Evolutionary conservation across 1,284 basidiomycete genomes (phyloP), one percentile per base, ranked within the genome.

Genomic region (Ceratobasidium sp.): DNA sequence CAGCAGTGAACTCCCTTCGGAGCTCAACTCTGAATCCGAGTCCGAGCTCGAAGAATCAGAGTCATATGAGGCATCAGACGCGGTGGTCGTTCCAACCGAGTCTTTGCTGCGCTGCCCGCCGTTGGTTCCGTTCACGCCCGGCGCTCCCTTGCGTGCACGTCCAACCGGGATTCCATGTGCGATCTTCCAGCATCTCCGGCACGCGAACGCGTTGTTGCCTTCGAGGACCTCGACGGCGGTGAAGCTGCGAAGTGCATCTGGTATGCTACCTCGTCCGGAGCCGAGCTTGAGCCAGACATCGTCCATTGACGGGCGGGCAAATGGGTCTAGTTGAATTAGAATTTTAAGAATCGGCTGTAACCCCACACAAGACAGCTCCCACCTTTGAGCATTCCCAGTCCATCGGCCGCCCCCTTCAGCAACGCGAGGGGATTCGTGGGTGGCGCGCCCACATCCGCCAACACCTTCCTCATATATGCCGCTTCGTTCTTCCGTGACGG

Each of bases 181-280:
- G 59, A 92, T 88, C 83, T 95, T 94, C 96, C 96, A 98, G 83
- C 96, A 98, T 74, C 92, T 87, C 78, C 92, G 87, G 81, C 96
- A 98, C 0, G 95, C 94, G 76, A 98, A 96, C 83, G 91, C 92
- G 79, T 98, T 98, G 78, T 97, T 95, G 0, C 94, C 95, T 77
- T 98, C 94, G 37, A 98, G 83, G 7, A 95, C 88, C 80, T 98
- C 96, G 24, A 97, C 95, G 2, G 90, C 86, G 0, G 95, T 98
- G 81, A 98, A 98, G 82, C 92, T 87, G 76, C 90, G 86, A 75
- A 98, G 82, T 76, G 92, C 94, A 74, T 84, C 83, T 61, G 85
- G 81, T 14, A 88, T 77, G 24, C 85, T 85, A 54, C 37, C 37
- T 66, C 75, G 54, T 64, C 74, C 58, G 75, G 76, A 31, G 53